These are phyloP conservation scores for Monosporozyma aquatica DNA, from an alignment of 805 yeast genomes.

Conservation along the genomic window DNA sequence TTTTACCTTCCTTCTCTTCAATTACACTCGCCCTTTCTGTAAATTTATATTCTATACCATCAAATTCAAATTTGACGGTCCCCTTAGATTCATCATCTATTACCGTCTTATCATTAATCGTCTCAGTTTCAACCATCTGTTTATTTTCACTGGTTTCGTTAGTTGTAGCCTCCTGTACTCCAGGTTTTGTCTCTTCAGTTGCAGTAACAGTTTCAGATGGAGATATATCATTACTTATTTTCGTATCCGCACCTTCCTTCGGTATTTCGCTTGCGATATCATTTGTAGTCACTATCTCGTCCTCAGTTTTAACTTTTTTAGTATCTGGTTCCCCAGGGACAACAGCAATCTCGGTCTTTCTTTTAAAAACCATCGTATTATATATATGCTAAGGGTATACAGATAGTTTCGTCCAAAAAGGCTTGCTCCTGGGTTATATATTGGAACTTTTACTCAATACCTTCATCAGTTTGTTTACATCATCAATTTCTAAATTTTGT, in stretches of 20 bases:
- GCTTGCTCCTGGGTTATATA: no score
- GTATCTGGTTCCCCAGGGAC: background rate
- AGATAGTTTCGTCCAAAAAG: no score
- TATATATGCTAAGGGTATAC: no score
- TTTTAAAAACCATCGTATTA: background rate
- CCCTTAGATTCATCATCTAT: conserved; percentile 16
- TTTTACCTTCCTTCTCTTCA: conserved; percentile 87
- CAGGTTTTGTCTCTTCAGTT: background rate
- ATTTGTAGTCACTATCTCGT: background rate
- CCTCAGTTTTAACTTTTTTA: background rate
- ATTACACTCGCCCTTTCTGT: conserved; percentile 90
- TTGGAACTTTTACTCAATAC: no score
- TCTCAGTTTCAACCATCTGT: background rate
- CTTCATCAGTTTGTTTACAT: no score
- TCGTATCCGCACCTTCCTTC: background rate
- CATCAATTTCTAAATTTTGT: no score
- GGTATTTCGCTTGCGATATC: background rate
- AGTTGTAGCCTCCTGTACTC: background rate
- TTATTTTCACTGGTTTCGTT: background rate
- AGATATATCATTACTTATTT: no score
- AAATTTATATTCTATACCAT: conserved; percentile 72
- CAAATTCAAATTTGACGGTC: conserved; percentile 39
- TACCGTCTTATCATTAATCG: conserved; percentile 3
- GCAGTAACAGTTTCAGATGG: background rate
- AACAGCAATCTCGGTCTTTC: background rate